Evolutionary conservation across 352 stramenopile species (phyloP).

Genomic region (Phytophthora syringae): DNA sequence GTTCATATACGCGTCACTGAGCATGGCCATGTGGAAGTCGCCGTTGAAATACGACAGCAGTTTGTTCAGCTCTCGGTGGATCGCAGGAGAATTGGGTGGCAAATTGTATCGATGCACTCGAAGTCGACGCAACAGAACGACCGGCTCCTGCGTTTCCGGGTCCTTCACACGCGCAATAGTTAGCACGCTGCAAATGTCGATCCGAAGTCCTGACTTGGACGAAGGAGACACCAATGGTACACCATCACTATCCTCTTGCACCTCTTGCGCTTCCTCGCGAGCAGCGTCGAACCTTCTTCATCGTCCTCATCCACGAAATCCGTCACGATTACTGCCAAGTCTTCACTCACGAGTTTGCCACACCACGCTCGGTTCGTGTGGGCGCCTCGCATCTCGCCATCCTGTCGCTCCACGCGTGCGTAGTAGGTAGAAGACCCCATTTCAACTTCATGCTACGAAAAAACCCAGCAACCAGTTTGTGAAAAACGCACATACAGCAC

Average conservation of each 20-base stretch:
- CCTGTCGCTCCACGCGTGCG: constrained; percentile 41
- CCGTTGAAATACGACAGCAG: constrained; percentile 54
- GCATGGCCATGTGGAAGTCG: constrained; percentile 55
- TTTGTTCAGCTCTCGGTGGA: constrained; percentile 46
- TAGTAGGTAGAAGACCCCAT: constrained; percentile 46
- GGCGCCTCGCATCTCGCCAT: constrained; percentile 48
- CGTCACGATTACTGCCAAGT: constrained; percentile 45
- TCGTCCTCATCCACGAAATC: constrained; percentile 64
- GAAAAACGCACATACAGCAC: too few species aligned
- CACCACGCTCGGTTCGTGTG: constrained; percentile 44
- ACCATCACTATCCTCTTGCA: constrained; percentile 25
- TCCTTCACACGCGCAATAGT: constrained; percentile 38
- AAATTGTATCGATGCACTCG: constrained; percentile 58
- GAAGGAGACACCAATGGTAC: constrained; percentile 17
- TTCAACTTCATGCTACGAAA: constrained; percentile 34
- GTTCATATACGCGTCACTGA: constrained; percentile 45
- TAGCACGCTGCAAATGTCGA: constrained; percentile 40
- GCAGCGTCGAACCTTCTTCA: constrained; percentile 26
- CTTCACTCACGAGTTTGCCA: constrained; percentile 44
- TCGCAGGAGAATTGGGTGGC: constrained; percentile 42
- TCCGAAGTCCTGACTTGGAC: constrained; percentile 26
- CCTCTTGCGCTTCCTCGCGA: constrained; percentile 10
- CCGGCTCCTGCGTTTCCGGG: constrained; percentile 21
- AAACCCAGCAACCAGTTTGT: not conserved
- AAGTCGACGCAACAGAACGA: constrained; percentile 48